A percentile compares a stretch with the other conserved stretches of the same genome.
These are phyloP conservation scores for Plectosphaerella cucumerina DNA, from an alignment of 2,329 filamentous ascomycete genomes.

Conservation along the genomic window DNA sequence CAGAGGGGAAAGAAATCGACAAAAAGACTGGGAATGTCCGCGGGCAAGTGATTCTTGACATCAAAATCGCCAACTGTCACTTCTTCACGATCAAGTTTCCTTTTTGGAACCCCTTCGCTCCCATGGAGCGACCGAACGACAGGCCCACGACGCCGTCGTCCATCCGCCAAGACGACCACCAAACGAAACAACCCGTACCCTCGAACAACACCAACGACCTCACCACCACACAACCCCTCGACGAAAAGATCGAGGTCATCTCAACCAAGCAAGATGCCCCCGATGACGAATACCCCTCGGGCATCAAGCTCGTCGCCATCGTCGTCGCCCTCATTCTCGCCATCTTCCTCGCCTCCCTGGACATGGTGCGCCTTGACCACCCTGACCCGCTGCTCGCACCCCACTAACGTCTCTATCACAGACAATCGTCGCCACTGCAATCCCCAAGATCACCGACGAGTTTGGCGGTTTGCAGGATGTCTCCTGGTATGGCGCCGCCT, in stretches of 20 bases:
- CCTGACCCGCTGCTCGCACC: not conserved
- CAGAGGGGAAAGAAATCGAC: too few relatives aligned
- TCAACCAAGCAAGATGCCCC: not conserved
- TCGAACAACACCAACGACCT: too few relatives aligned
- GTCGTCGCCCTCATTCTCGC: conserved; percentile 42
- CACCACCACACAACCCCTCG: conserved; percentile 26
- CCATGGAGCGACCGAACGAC: too few relatives aligned
- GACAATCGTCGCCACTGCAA: conserved; percentile 39
- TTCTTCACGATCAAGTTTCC: too few relatives aligned
- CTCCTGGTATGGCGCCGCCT: conserved; percentile 45
- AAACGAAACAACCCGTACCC: too few relatives aligned
- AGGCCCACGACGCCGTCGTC: too few relatives aligned
- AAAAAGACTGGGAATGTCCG: too few relatives aligned
- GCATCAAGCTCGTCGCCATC: conserved; percentile 35
- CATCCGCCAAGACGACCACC: too few relatives aligned
- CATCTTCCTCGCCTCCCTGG: conserved; percentile 21
- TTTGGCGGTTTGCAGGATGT: conserved; percentile 33
- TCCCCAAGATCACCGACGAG: conserved; percentile 35
- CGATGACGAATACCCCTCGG: conserved; percentile 30
- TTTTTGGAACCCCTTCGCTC: too few relatives aligned
- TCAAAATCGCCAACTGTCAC: too few relatives aligned
- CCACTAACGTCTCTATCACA: conserved; percentile 15
- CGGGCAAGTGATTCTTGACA: too few relatives aligned
- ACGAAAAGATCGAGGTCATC: not conserved
- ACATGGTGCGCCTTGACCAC: conserved; percentile 1